Base-by-base conservation (phyloP, 306 rosid genomes). In the Psophocarpus tetragonolobus region DNA sequence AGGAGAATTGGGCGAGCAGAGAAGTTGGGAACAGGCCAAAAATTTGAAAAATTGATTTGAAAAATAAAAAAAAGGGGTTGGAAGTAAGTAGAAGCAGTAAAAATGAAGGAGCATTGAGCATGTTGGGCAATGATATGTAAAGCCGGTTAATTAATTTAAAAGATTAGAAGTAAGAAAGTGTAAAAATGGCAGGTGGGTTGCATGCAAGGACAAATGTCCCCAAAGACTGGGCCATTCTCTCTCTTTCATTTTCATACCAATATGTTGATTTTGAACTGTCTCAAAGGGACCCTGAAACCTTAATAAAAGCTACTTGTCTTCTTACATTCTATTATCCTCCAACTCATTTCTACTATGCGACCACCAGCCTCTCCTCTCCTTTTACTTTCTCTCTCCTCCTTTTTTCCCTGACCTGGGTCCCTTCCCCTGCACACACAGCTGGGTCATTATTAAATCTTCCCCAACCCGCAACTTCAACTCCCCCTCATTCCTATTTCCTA, bases 271-370 rank as follows among this genome's bases (percentile, higher is more conserved):
- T 75, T 76, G 75, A 87, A 82, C 32, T 86, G 84, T 85, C 86
- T 69, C 58, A 83, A 68, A 60, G 80, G 84, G 73, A 68, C 89
- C 94, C 88, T 81, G 84, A 75, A 90, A 85, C 98, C 97, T 88
- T 89, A 92, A 92, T 90, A 88, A 90, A 91, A 85, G 87, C 87
- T 83, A 73, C 87, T 79, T 87, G 93, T 91, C 93, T 68, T 87
- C 89, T 60, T 76, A 87, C 93, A 87, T 86, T 87, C 94, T 74
- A 61, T 82, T 74, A 61, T 82, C 65, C 74, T 35, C 80, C 81
- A 57, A 42, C 62, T 53, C 71, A 45, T 42, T 50, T 39, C 62
- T 7, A 20, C 21, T 51, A 20, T n/a, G n/a, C n/a, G 2, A 20
- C 32, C 3, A 15, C 14, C 24, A 11, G 45, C 35, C 44, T 67